Base-by-base conservation (phyloP, 805 yeast genomes). In the Ogataea pini region DNA sequence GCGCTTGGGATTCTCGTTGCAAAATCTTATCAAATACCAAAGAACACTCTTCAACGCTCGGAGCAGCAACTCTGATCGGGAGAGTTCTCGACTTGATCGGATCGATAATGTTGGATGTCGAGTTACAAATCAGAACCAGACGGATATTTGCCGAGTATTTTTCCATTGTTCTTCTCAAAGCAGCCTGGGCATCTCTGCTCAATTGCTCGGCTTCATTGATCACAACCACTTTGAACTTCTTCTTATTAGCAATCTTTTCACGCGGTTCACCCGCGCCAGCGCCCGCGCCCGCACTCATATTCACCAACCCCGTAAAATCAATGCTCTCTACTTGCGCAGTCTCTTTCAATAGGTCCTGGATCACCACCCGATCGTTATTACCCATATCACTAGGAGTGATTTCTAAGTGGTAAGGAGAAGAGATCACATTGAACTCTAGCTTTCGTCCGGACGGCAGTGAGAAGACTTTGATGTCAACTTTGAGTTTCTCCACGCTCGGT, bases 361-460 rank as follows among this genome's bases (percentile, higher is more conserved):
- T 90, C 27, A 94, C 97, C 44, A 94, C 85, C 53, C 98, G 77
- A 69, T 94, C 99, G 63, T 90, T 89, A 66, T 86, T 89, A 6
- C 98, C 98, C 84, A 94, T 85, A 68, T 94, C 99, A 51, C 94
- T 80, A 7, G 99, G 99, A 2, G 98, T 94, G 59, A 94, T 87
- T 64, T 94, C 99, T 53, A 91, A 70, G 68, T 94, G 99, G 63
- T 85, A 82, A 0, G 92, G 87, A 9, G 96, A 85, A 37, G 96
- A 86, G n/a, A 94, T 87, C 18, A 94, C 90, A 61, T 89, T 94
- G 68, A 94, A 84, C 60, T 94, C 98, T 47, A 94, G 69, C 64
- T 89, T 92, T 41, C 91, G 73, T 55, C 82, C 85, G 7, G 87
- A 76, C 3, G 80, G 66, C 0, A 96, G 86, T 28, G 80, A 82